These are phyloP conservation scores for Vitis hybrid DNA, from an alignment of 177 flowering plant genomes.

Conservation along the genomic window DNA sequence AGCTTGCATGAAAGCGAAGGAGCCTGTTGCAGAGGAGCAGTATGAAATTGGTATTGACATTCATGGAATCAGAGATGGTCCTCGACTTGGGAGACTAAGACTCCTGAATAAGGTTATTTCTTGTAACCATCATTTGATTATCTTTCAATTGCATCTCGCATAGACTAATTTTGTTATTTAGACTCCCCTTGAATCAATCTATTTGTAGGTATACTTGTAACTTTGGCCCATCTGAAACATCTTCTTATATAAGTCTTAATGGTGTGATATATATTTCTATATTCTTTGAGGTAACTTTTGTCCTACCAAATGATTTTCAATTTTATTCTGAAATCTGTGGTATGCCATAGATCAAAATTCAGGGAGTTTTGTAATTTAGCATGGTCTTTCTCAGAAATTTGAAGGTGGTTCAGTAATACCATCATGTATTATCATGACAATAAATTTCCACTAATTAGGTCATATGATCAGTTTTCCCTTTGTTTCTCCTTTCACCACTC, in stretches of 20 bases:
- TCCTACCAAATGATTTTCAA: not conserved
- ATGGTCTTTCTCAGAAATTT: no score
- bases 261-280: not conserved
- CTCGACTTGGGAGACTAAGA: slow-evolving; percentile 71
- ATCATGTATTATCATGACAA: no score
- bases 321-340: not conserved
- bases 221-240: no score
- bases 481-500: no score
- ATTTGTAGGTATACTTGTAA: no score
- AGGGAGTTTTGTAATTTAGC: no score
- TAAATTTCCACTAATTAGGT: no score
- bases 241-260: not conserved
- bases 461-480: no score
- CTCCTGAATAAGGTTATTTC: slow-evolving; percentile 58
- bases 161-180: no score
- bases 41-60: slow-evolving; percentile 70
- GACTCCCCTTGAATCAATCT: no score
- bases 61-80: slow-evolving; percentile 78
- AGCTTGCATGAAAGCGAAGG: slow-evolving; percentile 66
- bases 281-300: not conserved
- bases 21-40: slow-evolving; percentile 59
- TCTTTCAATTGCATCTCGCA: not conserved
- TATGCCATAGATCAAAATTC: no score
- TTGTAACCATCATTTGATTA: not conserved
- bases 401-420: no score